Evolutionary conservation across 148 eudicot genomes (phyloP), one percentile per base, ranked within the genome.

Genomic region (Silene uniflora): DNA sequence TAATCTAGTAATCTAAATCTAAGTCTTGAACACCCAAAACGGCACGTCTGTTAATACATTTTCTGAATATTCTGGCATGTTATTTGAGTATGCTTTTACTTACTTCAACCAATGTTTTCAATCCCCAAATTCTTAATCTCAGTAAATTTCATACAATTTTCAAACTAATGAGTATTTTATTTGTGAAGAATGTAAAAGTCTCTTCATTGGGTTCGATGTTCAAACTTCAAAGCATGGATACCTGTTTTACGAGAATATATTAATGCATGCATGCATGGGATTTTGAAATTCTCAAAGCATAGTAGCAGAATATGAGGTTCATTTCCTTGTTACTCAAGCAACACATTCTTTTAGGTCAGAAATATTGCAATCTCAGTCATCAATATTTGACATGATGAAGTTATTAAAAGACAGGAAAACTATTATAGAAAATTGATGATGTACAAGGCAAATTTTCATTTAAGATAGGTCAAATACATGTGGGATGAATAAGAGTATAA

Each of bases 11-110:
- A 32, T 32, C 35, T 32, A 32, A 32, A 66, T 66, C 12, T 66
- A 61, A 10, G 44, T 27, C 3, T 13, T 25, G 71, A 56, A 75
- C 76, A 60, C 67, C 76, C 79, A 80, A 70, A 79, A 80, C 83
- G 83, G 83, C 83, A 80, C 88, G 90, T 78, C 85, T 83, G n/a
- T 73, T 76, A 77, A 75, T 77, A 79, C 73, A 39, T 66, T 35
- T 61, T 65, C 32, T 69, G 27, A 47, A 9, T 69, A 69, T 67
- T 35, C 63, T 74, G 72, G 62, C 35, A 67, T 44, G 67, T 78
- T 62, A 24, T 62, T n/a, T 56, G 27, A 39, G 58, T 35, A 63
- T 78, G 66, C 69, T 46, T 79, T 49, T 73, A 14, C 76, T 75
- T 71, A 73, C 42, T n/a, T 72, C 69, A 73, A 77, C 49, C 71